Conservation (phyloP, 371 early-diverging fungal species). For the Gilbertella persicaria region DNA sequence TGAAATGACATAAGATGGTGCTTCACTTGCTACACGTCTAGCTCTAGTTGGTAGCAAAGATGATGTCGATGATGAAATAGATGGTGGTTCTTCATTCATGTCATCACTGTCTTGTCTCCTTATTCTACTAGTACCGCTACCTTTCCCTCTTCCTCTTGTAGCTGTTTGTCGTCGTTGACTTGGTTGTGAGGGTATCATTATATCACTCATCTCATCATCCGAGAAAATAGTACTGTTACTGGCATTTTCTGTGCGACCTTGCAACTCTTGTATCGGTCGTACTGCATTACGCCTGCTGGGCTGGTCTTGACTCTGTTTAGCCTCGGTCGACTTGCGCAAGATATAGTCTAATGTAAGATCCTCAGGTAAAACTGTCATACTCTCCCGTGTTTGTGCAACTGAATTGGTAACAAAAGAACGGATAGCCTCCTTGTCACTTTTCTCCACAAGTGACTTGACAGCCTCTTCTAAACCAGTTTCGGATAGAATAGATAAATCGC, state of each 20-base stretch:
- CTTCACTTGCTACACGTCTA: neutral
- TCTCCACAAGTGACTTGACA: conserved; percentile 80
- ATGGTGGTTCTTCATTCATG: neutral
- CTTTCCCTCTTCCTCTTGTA: neutral
- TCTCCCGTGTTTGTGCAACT: conserved; percentile 12
- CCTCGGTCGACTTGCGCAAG: conserved; percentile 14
- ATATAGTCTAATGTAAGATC: conserved; percentile 17
- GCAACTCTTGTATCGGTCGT: conserved; percentile 12
- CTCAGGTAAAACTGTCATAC: conserved; percentile 5
- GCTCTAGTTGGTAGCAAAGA: neutral
- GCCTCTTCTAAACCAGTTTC: conserved; percentile 82
- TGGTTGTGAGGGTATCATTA: neutral
- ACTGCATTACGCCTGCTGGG: conserved; percentile 1
- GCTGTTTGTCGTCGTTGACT: neutral
- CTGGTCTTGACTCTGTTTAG: conserved; percentile 11
- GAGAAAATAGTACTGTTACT: neutral
- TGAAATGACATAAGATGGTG: neutral
- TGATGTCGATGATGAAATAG: neutral
- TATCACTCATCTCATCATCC: neutral
- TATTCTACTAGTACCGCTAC: neutral
- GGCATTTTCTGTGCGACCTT: conserved; percentile 15
- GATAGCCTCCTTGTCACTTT: conserved; percentile 86
- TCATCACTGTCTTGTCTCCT: neutral
- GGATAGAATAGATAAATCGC: conserved; percentile 72
- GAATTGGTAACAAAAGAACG: conserved; percentile 41